Percentiles rank a stretch among this genome's conserved stretches.
phyloP scores from a whole-genome alignment of 1,139 yeast genomes.

The Pichia cactophila region DNA sequence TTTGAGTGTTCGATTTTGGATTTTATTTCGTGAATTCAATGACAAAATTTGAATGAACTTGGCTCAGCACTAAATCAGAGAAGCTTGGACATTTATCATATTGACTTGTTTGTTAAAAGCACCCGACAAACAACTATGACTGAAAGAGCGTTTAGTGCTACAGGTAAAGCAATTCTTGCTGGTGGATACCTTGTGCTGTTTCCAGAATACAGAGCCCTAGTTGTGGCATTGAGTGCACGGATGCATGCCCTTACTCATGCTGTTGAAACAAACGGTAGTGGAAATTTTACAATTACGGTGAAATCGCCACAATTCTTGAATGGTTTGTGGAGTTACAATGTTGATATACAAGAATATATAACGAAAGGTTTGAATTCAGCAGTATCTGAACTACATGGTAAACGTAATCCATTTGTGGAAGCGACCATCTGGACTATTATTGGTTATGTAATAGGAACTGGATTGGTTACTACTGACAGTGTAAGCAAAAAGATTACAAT shows the following conservation, averaged over 20 bases:
- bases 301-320: slow-evolving; percentile 72
- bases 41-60: neutral
- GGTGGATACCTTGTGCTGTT: slow-evolving; percentile 92
- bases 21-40: neutral
- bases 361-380: neutral
- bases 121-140: neutral
- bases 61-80: neutral
- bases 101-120: too few species aligned
- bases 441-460: slow-evolving; percentile 35
- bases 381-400: slow-evolving; percentile 17
- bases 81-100: too few species aligned
- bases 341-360: slow-evolving; percentile 14
- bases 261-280: slow-evolving; percentile 5
- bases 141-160: slow-evolving; percentile 58
- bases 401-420: slow-evolving; percentile 67
- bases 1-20: neutral
- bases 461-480: slow-evolving; percentile 25
- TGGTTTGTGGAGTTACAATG: slow-evolving; percentile 61
- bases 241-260: slow-evolving; percentile 60
- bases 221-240: slow-evolving; percentile 80
- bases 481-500: slow-evolving; percentile 34
- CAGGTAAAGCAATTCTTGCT: slow-evolving; percentile 89
- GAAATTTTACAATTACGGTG: slow-evolving; percentile 34
- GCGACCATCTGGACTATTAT: slow-evolving; percentile 52
- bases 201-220: slow-evolving; percentile 67